A percentile compares a stretch with the other conserved stretches of the same genome.
Evolutionary conservation across 1,284 basidiomycete species (phyloP).

Genomic region (Leccinum subfulvum): DNA sequence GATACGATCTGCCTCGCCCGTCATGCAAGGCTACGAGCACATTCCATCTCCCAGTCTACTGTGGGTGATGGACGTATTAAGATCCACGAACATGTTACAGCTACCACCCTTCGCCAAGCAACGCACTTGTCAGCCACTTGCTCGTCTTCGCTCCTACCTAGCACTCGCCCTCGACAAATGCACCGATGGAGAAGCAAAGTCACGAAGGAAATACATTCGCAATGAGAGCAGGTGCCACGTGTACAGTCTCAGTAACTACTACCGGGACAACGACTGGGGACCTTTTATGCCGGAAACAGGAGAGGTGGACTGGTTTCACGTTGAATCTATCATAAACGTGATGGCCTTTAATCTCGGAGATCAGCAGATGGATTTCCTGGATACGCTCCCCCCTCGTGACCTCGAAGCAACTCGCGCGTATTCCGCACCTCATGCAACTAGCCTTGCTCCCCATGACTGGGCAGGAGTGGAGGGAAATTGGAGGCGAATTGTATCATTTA

Average conservation of each 20-base stretch:
- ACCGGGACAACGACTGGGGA: slow-evolving; percentile 49
- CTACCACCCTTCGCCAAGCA: slow-evolving; percentile 16
- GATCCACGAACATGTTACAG: slow-evolving; percentile 37
- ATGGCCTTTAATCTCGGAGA: slow-evolving; percentile 59
- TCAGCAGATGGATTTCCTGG: slow-evolving; percentile 37
- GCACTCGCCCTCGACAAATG: slow-evolving; percentile 40
- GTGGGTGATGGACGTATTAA: slow-evolving; percentile 43
- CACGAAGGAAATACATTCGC: slow-evolving; percentile 38
- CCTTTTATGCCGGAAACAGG: slow-evolving; percentile 44
- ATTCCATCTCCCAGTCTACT: slow-evolving; percentile 37
- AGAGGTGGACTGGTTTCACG: slow-evolving; percentile 58
- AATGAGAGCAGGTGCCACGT: slow-evolving; percentile 52
- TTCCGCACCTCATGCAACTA: slow-evolving; percentile 45
- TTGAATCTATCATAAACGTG: slow-evolving; percentile 58
- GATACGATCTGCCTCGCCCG: slow-evolving; percentile 41
- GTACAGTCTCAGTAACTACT: slow-evolving; percentile 64
- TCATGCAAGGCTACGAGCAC: slow-evolving; percentile 22
- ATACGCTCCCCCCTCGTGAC: slow-evolving; percentile 46
- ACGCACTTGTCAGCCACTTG: slow-evolving; percentile 30
- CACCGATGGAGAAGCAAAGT: slow-evolving; percentile 26
- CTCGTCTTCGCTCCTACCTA: slow-evolving; percentile 41
- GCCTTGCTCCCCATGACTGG: slow-evolving; percentile 50
- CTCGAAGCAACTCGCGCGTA: slow-evolving; percentile 50
- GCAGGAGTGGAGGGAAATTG: slow-evolving; percentile 69
- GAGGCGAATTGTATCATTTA: slow-evolving; percentile 68